Conservation (phyloP, 2,329 filamentous ascomycete species). For the Blastomyces gilchristii region DNA sequence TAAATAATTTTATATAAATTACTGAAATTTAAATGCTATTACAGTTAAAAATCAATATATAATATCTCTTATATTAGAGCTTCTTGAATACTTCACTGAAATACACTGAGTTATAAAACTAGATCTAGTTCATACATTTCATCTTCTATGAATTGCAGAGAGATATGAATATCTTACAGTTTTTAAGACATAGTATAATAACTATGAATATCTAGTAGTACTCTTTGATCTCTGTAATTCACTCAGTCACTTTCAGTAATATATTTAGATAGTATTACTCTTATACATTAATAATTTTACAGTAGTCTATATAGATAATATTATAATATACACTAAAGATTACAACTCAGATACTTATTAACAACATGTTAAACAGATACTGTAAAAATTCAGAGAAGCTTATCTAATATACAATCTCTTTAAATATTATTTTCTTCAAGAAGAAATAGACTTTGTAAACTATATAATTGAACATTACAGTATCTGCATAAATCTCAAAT, state of each 20-base stretch:
- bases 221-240: constrained; percentile 12
- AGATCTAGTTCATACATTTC: constrained; percentile 19
- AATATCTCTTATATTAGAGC: too few species aligned
- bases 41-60: too few species aligned
- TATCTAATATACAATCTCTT: too few species aligned
- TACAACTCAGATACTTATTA: not conserved
- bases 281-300: constrained; percentile 13
- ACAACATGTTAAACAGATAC: not conserved
- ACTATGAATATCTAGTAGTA: constrained; percentile 13
- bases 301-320: constrained; percentile 23
- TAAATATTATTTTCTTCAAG: too few species aligned
- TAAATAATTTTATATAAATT: too few species aligned
- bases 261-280: constrained; percentile 20
- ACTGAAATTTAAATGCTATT: too few species aligned
- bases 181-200: constrained; percentile 10
- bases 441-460: too few species aligned
- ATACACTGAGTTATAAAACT: constrained; percentile 18
- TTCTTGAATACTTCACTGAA: constrained; percentile 12
- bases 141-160: constrained; percentile 19
- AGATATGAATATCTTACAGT: constrained; percentile 18
- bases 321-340: constrained; percentile 20
- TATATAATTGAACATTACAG: too few species aligned
- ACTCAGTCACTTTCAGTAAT: constrained; percentile 17
- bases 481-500: too few species aligned
- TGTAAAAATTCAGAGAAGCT: not conserved